Percentiles rank a stretch among this genome's conserved stretches.
phyloP scores from a whole-genome alignment of 495 filamentous ascomycete genomes.

The Aspergillus ellipticus region DNA sequence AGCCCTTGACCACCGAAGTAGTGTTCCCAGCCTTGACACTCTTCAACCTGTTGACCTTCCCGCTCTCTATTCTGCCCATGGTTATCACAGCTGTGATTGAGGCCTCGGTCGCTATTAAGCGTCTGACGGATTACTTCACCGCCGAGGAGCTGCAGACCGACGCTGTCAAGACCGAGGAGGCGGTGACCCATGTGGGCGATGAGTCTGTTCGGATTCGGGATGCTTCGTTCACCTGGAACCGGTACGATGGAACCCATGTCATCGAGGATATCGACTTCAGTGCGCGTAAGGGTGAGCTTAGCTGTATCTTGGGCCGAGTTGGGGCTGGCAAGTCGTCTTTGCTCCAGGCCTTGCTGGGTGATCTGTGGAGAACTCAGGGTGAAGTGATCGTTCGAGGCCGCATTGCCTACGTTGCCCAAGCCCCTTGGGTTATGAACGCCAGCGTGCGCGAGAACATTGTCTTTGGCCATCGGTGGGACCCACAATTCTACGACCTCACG shows the following conservation, averaged over 20 bases:
- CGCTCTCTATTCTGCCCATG: constrained; percentile 91
- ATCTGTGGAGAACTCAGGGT: constrained; percentile 86
- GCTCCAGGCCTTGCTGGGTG: constrained; percentile 79
- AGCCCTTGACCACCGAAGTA: constrained; percentile 85
- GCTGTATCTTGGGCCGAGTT: constrained; percentile 92
- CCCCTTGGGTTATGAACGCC: constrained; percentile 97
- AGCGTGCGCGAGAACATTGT: constrained; percentile 95
- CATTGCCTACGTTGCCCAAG: constrained; percentile 87
- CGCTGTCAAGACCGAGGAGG: constrained; percentile 65
- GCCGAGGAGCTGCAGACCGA: constrained; percentile 89
- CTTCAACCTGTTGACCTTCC: constrained; percentile 93
- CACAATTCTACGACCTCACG: constrained; percentile 89
- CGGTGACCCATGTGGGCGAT: constrained; percentile 70
- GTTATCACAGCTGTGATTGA: constrained; percentile 97
- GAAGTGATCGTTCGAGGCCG: constrained; percentile 77
- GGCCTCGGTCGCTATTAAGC: constrained; percentile 84
- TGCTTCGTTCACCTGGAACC: constrained; percentile 93
- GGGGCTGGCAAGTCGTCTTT: constrained; percentile 93
- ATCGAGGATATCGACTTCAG: constrained; percentile 80
- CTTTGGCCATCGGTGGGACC: constrained; percentile 94
- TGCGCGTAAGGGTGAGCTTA: constrained; percentile 85
- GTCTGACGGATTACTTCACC: constrained; percentile 79
- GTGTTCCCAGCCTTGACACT: constrained; percentile 92
- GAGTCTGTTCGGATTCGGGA: constrained; percentile 80
- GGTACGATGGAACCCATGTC: constrained; percentile 57